Evolutionary conservation across 441 rosid genomes (phyloP), one percentile per base, ranked within the genome.

Genomic region (Metrosideros polymorpha): DNA sequence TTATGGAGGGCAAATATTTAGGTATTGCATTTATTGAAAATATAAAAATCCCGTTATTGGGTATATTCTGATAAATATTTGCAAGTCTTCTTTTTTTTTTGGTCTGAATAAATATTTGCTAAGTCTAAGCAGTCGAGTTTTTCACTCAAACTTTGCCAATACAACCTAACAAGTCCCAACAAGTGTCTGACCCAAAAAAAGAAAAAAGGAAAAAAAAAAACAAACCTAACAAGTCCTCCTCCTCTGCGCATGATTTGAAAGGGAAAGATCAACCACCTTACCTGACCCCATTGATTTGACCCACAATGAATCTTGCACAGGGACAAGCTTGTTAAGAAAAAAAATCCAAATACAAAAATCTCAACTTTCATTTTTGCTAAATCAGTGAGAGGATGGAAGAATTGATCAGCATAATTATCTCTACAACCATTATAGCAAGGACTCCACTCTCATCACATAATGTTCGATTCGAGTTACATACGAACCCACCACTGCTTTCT

Each of bases 401-500:
- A 19, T 35, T 6, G 45, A 32, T 5, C 0, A 0, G n/a, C 12
- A 24, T 30, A 7, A 1, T 15, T 30, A 61, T 61, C 32, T 3
- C 0, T 30, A 0, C 2, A 7, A 61, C 15, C 2, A 15, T 15
- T 7, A 30, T 3, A 18, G 4, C 30, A 15, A 61, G 22, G n/a
- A n/a, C n/a, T n/a, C n/a, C n/a, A n/a, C n/a, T n/a, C n/a, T n/a
- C n/a, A n/a, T n/a, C n/a, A n/a, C n/a, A n/a, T n/a, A n/a, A n/a
- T n/a, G n/a, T n/a, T n/a, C n/a, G n/a, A n/a, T n/a, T n/a, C n/a
- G n/a, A n/a, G n/a, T n/a, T n/a, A n/a, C n/a, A n/a, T n/a, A n/a
- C 6, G 18, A 57, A 14, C 12, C 0, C 0, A 1, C 27, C 18
- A 59, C 7, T 3, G 0, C 7, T 3, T 6, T 39, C 0, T 29